Conservation (phyloP, 495 filamentous ascomycete species). For the Penicillium pancosmium region DNA sequence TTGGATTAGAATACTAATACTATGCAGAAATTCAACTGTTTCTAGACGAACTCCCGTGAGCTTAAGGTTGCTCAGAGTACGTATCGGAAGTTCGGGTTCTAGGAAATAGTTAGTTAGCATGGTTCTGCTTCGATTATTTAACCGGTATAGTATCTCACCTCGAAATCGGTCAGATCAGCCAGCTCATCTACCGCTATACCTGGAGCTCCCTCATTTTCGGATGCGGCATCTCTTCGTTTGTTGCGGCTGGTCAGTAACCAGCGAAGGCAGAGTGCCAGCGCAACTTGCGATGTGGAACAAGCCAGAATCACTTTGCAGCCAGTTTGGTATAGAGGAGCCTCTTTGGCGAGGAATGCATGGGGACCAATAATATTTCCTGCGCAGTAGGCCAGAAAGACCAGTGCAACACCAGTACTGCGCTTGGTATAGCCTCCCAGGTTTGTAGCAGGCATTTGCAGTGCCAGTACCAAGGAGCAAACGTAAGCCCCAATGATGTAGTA, state of each 20-base stretch:
- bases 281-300: conserved; percentile 24
- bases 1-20: too few species aligned
- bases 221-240: conserved; percentile 19
- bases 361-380: conserved; percentile 39
- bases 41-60: background rate
- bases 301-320: conserved; percentile 38
- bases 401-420: conserved; percentile 39
- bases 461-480: conserved; percentile 42
- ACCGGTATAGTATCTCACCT: conserved; percentile 15
- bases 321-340: conserved; percentile 38
- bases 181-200: conserved; percentile 11
- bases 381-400: conserved; percentile 47
- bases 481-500: conserved; percentile 45
- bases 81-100: conserved; percentile 28
- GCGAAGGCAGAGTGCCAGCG: conserved; percentile 20
- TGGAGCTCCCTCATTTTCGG: background rate
- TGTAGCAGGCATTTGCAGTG: conserved; percentile 43
- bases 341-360: conserved; percentile 37
- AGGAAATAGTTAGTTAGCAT: conserved; percentile 13
- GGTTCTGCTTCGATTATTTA: background rate
- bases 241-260: conserved; percentile 20
- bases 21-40: background rate
- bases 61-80: conserved; percentile 18
- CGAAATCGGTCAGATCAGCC: conserved; percentile 29
- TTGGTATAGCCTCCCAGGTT: conserved; percentile 48